phyloP scores from a whole-genome alignment of 345 rosid species.

The Brassica cretica region DNA sequence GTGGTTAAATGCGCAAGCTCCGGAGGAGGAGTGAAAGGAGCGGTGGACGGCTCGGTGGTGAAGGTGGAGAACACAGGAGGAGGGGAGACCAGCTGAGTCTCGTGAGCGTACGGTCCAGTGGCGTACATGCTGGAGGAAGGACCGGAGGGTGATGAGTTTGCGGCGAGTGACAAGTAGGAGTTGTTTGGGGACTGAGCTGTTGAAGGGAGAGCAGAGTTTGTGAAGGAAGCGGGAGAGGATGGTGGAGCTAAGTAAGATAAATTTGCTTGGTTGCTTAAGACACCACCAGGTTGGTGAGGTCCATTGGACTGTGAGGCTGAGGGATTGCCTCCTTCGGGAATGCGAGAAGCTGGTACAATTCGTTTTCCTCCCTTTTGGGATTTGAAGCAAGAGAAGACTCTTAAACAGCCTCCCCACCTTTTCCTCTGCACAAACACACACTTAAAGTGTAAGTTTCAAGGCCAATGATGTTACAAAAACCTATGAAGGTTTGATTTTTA shows the following conservation, averaged over 20 bases:
- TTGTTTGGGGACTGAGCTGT: constrained; percentile 94
- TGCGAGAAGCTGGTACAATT: constrained; percentile 85
- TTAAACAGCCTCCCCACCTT: constrained; percentile 96
- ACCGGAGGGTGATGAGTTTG: constrained; percentile 88
- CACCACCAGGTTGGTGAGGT: constrained; percentile 57
- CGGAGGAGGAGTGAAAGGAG: constrained; percentile 96
- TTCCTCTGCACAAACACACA: constrained; percentile 53
- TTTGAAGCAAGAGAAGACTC: constrained; percentile 79
- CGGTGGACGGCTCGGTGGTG: constrained; percentile 98
- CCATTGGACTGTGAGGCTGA: constrained; percentile 71
- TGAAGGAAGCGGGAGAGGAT: constrained; percentile 91
- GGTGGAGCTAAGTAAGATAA: constrained; percentile 97
- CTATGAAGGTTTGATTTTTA: too few relatives aligned
- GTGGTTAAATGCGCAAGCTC: constrained; percentile 94
- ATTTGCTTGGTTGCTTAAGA: constrained; percentile 59
- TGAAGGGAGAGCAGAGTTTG: constrained; percentile 91
- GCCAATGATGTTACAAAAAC: neutral
- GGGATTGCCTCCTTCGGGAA: constrained; percentile 67
- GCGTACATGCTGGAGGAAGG: constrained; percentile 89
- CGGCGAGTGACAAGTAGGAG: constrained; percentile 66
- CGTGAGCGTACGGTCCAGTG: constrained; percentile 98
- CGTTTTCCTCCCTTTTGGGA: constrained; percentile 85
- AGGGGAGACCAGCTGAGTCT: constrained; percentile 93
- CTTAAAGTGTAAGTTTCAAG: neutral
- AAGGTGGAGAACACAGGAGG: constrained; percentile 96